Evolutionary conservation across 129 eudicot genomes (phyloP).

Genomic region (Escallonia herrerae): DNA sequence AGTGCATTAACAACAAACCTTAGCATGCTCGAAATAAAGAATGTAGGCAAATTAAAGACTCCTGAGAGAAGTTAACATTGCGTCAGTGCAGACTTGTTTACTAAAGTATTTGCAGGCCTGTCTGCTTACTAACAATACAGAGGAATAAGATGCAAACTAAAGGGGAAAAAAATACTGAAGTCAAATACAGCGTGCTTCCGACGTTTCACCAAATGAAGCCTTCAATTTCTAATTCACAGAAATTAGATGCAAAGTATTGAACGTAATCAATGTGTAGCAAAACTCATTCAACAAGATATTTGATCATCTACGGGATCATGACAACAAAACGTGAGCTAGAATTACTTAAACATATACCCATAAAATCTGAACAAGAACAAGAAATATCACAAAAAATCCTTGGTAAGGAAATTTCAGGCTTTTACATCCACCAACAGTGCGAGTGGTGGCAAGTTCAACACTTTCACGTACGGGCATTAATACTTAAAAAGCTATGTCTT

Average conservation of each 20-base stretch:
- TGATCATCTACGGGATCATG: too few relatives aligned
- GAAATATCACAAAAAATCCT: constrained; percentile 25
- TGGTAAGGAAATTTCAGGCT: constrained; percentile 40
- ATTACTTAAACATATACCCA: neutral
- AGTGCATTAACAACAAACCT: too few relatives aligned
- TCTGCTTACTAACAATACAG: neutral
- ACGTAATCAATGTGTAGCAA: neutral
- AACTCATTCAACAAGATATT: too few relatives aligned
- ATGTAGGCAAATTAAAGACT: too few relatives aligned
- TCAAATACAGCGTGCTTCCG: neutral
- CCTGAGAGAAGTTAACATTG: too few relatives aligned
- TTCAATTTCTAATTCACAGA: neutral
- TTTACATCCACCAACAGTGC: constrained; percentile 48
- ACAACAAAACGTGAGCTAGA: too few relatives aligned
- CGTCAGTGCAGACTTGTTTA: too few relatives aligned
- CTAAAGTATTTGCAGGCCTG: neutral
- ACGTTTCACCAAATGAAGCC: constrained; percentile 2
- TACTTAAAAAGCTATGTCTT: constrained; percentile 20
- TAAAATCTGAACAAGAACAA: constrained; percentile 11
- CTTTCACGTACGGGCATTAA: constrained; percentile 19
- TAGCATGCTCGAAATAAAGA: too few relatives aligned
- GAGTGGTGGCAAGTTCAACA: constrained; percentile 44
- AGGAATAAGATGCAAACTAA: too few relatives aligned
- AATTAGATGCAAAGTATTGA: neutral
- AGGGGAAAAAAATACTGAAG: too few relatives aligned